Base-by-base conservation (phyloP, 78 protist genomes). In the Planoprotostelium fungivorum region DNA sequence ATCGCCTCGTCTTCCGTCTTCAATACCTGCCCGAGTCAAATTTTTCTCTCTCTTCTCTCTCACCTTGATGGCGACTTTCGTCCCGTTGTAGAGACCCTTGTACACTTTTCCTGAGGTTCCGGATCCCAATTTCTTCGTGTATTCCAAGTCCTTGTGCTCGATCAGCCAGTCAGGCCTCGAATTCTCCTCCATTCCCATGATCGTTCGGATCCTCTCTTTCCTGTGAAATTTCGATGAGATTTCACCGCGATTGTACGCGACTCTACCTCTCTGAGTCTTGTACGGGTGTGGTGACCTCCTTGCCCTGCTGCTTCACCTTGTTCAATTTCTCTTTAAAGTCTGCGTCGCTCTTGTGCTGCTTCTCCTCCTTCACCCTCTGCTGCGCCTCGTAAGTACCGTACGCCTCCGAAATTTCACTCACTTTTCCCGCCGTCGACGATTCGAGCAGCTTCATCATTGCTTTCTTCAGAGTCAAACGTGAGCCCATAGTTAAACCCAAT, bases 41-140 rank as follows among this genome's bases (percentile, higher is more conserved):
- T 25, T 51, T 5, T 51, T 51, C 73, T 25, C 16, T 25, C 5
- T 5, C 5, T 51, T 25, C 31, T 25, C 16, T 25, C 16, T 25
- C 16, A 51, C 92, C 83, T 93, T 93, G n/a, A 93, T 93, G 37
- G 95, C 95, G 51, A 93, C 95, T 10, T 89, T 90, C 73, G 87
- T 89, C 35, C 95, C 95, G 34, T 90, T 88, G 87, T 93, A 93
- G 28, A 93, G 38, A 0, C 95, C 95, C 35, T 93, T 93, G 86
- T 90, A 93, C 29, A 93, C 95, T 37, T 93, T 89, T 29, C 95
- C 95, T 9, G 91, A 73, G 0, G 86, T 84, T 83, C 95, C 95
- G 0, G 95, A 89, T 28, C 95, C 95, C 86, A 93, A 88, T 39
- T 89, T 88, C 29, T 93, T 92, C 5, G 95, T 93, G 38, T 89